Conservation (phyloP, 768 basidiomycete genomes). For the Baorangia bicolor region DNA sequence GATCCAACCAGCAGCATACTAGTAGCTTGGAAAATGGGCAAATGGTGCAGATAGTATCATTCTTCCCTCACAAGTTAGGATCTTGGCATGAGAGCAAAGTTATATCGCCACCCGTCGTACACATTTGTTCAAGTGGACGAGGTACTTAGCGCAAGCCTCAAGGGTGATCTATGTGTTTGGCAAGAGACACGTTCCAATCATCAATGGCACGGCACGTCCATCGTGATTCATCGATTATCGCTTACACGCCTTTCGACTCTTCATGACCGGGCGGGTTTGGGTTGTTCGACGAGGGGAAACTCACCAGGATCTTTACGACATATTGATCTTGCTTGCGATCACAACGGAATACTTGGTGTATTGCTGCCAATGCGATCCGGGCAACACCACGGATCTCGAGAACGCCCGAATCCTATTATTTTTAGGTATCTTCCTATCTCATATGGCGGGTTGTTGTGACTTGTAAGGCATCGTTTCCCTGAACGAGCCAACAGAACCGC, state of each 20-base stretch:
- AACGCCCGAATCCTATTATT: background rate
- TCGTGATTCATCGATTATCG: background rate
- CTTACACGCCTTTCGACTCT: too few species aligned
- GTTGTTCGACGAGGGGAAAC: too few species aligned
- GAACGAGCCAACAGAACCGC: too few species aligned
- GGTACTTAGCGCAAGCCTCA: background rate
- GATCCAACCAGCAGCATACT: too few species aligned
- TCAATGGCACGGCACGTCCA: background rate
- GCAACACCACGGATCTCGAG: background rate
- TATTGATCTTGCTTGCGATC: background rate
- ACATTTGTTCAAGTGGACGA: background rate
- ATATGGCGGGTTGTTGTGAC: background rate
- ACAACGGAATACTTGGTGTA: too few species aligned
- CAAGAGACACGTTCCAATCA: background rate
- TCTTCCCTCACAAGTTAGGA: too few species aligned
- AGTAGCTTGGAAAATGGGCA: too few species aligned
- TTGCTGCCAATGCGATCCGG: too few species aligned
- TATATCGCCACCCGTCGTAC: too few species aligned
- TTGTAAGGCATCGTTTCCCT: too few species aligned
- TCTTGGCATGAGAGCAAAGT: too few species aligned
- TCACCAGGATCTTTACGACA: background rate
- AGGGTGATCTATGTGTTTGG: background rate
- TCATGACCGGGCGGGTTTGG: background rate
- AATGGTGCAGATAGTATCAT: too few species aligned
- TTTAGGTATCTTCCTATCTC: background rate